Percentiles rank a stretch among this genome's conserved stretches.
These are phyloP conservation scores for Colletotrichum musicola DNA, from an alignment of 2,329 filamentous ascomycete genomes.

Conservation along the genomic window DNA sequence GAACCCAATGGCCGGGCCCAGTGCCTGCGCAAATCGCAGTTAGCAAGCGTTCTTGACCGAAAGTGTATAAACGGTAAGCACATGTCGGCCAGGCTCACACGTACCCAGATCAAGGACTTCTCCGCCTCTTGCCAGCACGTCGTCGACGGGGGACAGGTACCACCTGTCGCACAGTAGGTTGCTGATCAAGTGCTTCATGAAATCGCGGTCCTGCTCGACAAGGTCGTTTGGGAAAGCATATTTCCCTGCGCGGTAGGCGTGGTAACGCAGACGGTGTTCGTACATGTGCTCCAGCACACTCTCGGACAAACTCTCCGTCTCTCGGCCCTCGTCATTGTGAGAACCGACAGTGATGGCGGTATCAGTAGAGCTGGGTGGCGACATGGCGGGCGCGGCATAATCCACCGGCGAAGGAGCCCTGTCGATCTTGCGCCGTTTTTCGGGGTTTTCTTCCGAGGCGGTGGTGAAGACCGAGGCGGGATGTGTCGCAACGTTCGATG, in stretches of 20 bases:
- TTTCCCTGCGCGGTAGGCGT: slow-evolving; percentile 56
- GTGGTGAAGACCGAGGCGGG: neutral
- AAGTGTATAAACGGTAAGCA: too few relatives aligned
- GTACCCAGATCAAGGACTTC: slow-evolving; percentile 62
- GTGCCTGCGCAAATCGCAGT: slow-evolving; percentile 52
- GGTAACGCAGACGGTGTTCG: slow-evolving; percentile 55
- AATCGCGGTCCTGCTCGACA: slow-evolving; percentile 56
- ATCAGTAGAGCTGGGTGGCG: slow-evolving; percentile 29
- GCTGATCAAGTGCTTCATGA: slow-evolving; percentile 56
- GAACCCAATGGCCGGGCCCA: slow-evolving; percentile 64
- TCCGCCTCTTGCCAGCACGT: slow-evolving; percentile 52
- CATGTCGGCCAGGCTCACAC: slow-evolving; percentile 35
- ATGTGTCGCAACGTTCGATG: slow-evolving; percentile 6
- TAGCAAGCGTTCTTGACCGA: slow-evolving; percentile 23
- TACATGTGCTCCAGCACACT: slow-evolving; percentile 59
- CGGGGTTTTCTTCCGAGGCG: slow-evolving; percentile 10
- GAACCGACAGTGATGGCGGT: slow-evolving; percentile 39
- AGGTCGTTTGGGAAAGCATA: slow-evolving; percentile 60
- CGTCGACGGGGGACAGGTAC: slow-evolving; percentile 60
- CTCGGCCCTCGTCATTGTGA: slow-evolving; percentile 35
- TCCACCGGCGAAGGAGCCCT: slow-evolving; percentile 30
- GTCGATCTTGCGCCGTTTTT: slow-evolving; percentile 23
- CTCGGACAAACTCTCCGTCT: slow-evolving; percentile 56
- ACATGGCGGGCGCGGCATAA: slow-evolving; percentile 30
- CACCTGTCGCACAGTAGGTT: slow-evolving; percentile 54